Evolutionary conservation across 495 filamentous ascomycete species (phyloP), one percentile per base, ranked within the genome.

Genomic region (Chaetomium tenue): DNA sequence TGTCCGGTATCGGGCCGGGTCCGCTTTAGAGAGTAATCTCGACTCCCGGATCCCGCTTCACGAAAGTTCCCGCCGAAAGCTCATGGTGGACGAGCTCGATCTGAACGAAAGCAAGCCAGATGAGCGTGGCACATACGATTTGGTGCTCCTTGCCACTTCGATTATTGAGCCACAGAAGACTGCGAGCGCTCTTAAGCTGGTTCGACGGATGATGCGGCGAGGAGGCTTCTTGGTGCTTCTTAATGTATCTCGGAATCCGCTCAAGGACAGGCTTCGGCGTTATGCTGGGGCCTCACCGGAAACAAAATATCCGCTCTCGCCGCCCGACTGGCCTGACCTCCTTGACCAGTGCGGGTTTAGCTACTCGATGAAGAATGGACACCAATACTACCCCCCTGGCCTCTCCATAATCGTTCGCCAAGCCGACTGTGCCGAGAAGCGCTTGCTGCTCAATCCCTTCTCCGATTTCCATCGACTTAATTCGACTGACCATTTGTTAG

Each of bases 191-290:
- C 51, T 81, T 0, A 62, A 69, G 20, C 64, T 56, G 8, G 61
- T 81, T 22, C 39, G 68, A 3, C 18, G 47, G 1, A 59, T 75
- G 59, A 81, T 81, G 77, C 72, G 70, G 22, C 72, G 72, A 9
- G 78, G 76, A 2, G 78, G 72, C 5, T 81, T 78, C 64, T 60
- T 82, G n/a, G 12, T 82, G 7, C 52, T 82, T 11, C n/a, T 77
- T 0, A 60, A 79, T 11, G 60, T 63, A 3, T 63, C 69, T 1
- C 54, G 39, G 1, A 63, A 33, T 18, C 56, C 68, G 9, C 64
- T 72, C 12, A 67, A 69, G 47, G 66, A 71, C 20, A 64, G 63
- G 3, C 66, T 75, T 18, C 64, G 65, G 2, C 66, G 61, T 23
- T 60, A 13, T 53, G 62, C 65, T 20, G 58, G 59, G 15, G 39